Conservation (phyloP, 345 rosid genomes). For the Kernera saxatilis region DNA sequence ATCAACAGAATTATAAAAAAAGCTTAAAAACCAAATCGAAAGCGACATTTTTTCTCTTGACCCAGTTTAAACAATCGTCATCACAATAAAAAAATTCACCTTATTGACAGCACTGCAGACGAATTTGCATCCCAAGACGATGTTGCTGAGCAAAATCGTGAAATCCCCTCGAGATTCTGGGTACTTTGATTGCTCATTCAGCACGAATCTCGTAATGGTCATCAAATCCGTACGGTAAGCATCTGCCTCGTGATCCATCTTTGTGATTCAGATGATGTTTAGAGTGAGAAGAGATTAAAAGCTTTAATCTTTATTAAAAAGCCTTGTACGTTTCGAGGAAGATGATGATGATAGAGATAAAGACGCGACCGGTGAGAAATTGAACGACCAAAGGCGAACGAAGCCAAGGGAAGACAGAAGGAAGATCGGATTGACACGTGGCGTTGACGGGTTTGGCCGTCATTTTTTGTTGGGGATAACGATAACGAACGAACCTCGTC, state of each 20-base stretch:
- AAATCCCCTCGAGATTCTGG: slow-evolving; percentile 99
- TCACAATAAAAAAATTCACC: slow-evolving; percentile 33
- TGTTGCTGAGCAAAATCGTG: slow-evolving; percentile 83
- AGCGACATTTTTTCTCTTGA: neutral
- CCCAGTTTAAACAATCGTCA: neutral
- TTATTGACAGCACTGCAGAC: slow-evolving; percentile 93
- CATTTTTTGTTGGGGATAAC: slow-evolving; percentile 33
- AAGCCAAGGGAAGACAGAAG: slow-evolving; percentile 8
- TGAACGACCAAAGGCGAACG: neutral
- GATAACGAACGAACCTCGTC: slow-evolving; percentile 21
- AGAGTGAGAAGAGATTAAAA: neutral
- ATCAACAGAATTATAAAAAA: neutral
- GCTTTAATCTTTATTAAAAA: neutral
- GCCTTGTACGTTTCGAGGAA: slow-evolving; percentile 30
- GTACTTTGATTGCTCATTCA: slow-evolving; percentile 83
- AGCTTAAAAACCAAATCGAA: slow-evolving; percentile 9
- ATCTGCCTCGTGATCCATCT: slow-evolving; percentile 88
- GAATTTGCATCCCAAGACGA: slow-evolving; percentile 97
- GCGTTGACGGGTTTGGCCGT: slow-evolving; percentile 43
- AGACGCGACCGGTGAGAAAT: neutral
- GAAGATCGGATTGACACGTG: slow-evolving; percentile 55
- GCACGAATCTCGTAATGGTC: slow-evolving; percentile 86
- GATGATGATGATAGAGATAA: slow-evolving; percentile 32
- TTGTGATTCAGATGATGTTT: neutral
- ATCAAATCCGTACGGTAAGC: slow-evolving; percentile 90